Conservation (phyloP, 305 asterid genomes). For the Fraxinus angustifolia region DNA sequence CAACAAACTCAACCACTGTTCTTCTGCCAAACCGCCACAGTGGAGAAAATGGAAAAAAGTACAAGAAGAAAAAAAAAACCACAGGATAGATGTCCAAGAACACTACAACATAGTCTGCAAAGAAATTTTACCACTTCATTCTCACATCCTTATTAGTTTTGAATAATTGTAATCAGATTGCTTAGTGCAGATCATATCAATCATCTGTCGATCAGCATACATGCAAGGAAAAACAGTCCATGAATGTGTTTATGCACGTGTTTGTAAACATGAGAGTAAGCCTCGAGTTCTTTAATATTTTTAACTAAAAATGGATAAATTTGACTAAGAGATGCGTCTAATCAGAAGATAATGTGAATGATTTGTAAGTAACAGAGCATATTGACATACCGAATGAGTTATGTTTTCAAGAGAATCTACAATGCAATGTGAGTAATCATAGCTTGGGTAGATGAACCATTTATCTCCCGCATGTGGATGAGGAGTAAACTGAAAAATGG, state of each 20-base stretch:
- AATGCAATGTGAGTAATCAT: constrained; percentile 86
- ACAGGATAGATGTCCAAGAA: not conserved
- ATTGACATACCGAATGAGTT: constrained; percentile 77
- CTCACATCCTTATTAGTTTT: not conserved
- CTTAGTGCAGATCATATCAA: not conserved
- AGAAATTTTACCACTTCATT: not conserved
- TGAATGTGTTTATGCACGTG: not conserved
- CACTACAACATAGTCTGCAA: not conserved
- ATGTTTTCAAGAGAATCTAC: constrained; percentile 91
- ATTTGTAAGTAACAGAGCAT: not conserved
- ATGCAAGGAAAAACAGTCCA: not conserved
- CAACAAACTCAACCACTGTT: not conserved
- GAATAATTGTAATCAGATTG: not conserved
- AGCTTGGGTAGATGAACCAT: constrained; percentile 96
- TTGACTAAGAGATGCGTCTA: constrained; percentile 1
- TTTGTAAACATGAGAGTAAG: not conserved
- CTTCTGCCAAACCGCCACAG: not conserved
- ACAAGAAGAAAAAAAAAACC: not conserved
- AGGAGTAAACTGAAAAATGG: constrained; percentile 72
- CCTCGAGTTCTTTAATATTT: not conserved
- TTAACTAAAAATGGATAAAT: not conserved
- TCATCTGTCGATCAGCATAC: not conserved
- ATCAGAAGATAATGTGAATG: not conserved
- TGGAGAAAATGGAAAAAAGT: not conserved
- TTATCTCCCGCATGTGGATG: constrained; percentile 97